Evolutionary conservation across 192 early-diverging fungal species (phyloP), one percentile per base, ranked within the genome.

Genomic region (Mortierella hygrophila): DNA sequence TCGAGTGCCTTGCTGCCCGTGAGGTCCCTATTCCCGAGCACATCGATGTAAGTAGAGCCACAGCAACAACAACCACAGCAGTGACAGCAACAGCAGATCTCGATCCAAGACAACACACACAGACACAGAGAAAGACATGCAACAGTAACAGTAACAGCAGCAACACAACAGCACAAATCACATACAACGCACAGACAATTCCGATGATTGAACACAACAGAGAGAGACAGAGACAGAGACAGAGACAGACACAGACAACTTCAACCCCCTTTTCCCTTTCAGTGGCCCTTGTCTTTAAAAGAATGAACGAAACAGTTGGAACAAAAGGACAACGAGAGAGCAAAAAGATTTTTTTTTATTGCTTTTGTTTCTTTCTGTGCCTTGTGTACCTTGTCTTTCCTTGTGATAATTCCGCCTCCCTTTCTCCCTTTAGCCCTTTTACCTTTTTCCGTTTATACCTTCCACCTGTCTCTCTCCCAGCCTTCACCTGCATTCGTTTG

Each of bases 11-110:
- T 89, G 96, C 97, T 76, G 95, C 94, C 68, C 93, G 97, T 85
- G 99, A 99, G 80, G 96, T 96, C 65, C 95, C 96, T 52, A 97
- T 99, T 85, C 99, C 99, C 23, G 95, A 95, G 21, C 97, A 98
- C 80, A 99, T 99, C 87, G 98, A 99, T 94, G 92, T 93, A 90
- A 87, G 90, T 88, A 74, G 21, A 15, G 7, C n/a, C 72, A 57
- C 72, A 74, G 49, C 52, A n/a, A 54, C 26, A 20, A 47, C 26
- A 20, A 47, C 13, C 13, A 8, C 7, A 75, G 32, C 32, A 32
- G 32, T 37, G 26, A 72, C 32, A 70, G 40, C 38, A 46, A 18
- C 41, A n/a, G 35, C 4, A 7, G 5, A 29, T 26, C 49, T 41
- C 69, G 40, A 38, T 40, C 32, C 6, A 70, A 21, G 32, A 46